These are phyloP conservation scores for Diaporthe longicolla DNA, from an alignment of 2,329 filamentous ascomycete species.

Conservation along the genomic window DNA sequence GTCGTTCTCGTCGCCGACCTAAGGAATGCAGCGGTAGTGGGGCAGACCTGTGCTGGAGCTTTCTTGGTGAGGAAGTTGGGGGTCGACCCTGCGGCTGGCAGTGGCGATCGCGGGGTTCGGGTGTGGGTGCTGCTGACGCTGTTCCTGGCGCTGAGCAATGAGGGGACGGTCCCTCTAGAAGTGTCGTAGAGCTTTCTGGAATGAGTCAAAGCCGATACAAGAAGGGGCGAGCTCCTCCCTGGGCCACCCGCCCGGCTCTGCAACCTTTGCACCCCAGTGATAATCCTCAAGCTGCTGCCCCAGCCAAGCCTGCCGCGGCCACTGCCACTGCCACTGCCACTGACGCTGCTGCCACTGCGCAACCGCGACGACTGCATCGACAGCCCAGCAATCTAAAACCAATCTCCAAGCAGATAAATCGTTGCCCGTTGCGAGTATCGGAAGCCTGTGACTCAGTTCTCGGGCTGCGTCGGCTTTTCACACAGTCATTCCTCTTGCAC, in stretches of 20 bases:
- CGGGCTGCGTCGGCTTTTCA: conserved; percentile 32
- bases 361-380: conserved; percentile 35
- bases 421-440: conserved; percentile 6
- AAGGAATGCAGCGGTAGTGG: conserved; percentile 35
- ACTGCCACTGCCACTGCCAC: conserved; percentile 9
- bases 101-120: conserved; percentile 38
- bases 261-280: conserved; percentile 23
- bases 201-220: conserved; percentile 43
- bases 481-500: background rate
- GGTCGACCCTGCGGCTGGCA: conserved; percentile 28
- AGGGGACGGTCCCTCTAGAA: conserved; percentile 19
- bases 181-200: conserved; percentile 43
- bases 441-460: conserved; percentile 30
- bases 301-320: conserved; percentile 26
- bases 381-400: background rate
- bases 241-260: background rate
- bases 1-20: conserved; percentile 26
- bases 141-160: conserved; percentile 24
- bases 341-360: conserved; percentile 28
- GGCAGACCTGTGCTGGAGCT: conserved; percentile 24
- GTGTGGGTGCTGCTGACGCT: conserved; percentile 17
- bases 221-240: conserved; percentile 33
- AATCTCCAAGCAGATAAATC: background rate
- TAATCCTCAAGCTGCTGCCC: conserved; percentile 6
- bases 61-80: conserved; percentile 36